Evolutionary conservation across 2,329 filamentous ascomycete species (phyloP).

Genomic region (Nothophoma quercina): DNA sequence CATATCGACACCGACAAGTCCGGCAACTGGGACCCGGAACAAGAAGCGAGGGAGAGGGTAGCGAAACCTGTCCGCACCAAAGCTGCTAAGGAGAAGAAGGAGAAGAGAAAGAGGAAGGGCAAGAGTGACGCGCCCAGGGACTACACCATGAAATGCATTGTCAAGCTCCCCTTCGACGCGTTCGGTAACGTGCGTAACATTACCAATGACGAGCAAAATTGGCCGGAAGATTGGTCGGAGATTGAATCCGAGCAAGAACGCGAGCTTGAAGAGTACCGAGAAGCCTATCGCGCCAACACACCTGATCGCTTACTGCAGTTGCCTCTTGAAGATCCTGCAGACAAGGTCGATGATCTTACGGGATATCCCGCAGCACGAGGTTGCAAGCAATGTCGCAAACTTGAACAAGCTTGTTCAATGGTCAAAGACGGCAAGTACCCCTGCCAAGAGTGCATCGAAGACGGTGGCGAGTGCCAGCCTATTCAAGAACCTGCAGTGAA

Average conservation of each 20-base stretch:
- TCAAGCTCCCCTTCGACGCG: conserved; percentile 20
- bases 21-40: conserved; percentile 46
- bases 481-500: conserved; percentile 43
- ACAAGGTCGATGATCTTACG: conserved; percentile 36
- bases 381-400: conserved; percentile 44
- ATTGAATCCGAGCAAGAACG: conserved; percentile 26
- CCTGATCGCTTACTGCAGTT: conserved; percentile 20
- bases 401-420: conserved; percentile 34
- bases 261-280: conserved; percentile 15
- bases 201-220: conserved; percentile 36
- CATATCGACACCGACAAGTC: conserved; percentile 50
- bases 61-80: conserved; percentile 17
- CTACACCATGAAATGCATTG: conserved; percentile 27
- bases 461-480: conserved; percentile 40
- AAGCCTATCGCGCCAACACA: conserved; percentile 19
- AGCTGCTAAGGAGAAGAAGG: conserved; percentile 22
- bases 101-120: conserved; percentile 11
- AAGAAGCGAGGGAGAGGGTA: conserved; percentile 19
- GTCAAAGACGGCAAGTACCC: conserved; percentile 38
- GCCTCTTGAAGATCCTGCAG: conserved; percentile 33
- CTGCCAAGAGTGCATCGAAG: conserved; percentile 29
- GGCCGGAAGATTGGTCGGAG: conserved; percentile 36
- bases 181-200: conserved; percentile 32
- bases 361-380: conserved; percentile 45
- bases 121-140: conserved; percentile 8